phyloP scores from a whole-genome alignment of 2,329 filamentous ascomycete genomes.

The Nemania sp. region DNA sequence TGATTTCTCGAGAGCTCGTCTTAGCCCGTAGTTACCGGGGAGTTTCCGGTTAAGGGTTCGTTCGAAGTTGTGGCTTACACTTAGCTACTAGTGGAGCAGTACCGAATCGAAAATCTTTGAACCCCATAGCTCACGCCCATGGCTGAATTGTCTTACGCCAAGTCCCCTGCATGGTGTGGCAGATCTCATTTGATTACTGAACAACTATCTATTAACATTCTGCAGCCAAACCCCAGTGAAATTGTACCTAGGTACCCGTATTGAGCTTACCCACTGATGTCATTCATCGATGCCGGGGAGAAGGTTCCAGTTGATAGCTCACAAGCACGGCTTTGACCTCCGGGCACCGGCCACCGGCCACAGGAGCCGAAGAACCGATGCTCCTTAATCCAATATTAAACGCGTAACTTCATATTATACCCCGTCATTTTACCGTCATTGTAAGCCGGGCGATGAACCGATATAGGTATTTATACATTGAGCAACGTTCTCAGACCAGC shows the following conservation, averaged over 20 bases:
- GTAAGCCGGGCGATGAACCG: neutral
- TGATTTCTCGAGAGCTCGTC: neutral
- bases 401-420: neutral
- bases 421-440: constrained; percentile 21
- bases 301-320: neutral
- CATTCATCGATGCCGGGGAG: constrained; percentile 15
- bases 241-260: neutral
- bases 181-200: constrained; percentile 28
- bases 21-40: neutral
- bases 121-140: too few species aligned
- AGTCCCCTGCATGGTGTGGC: constrained; percentile 23
- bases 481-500: constrained; percentile 10
- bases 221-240: constrained; percentile 1
- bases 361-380: neutral
- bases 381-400: neutral
- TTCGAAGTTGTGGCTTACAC: neutral
- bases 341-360: constrained; percentile 3
- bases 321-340: neutral
- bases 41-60: neutral
- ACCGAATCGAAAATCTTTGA: neutral
- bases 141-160: constrained; percentile 20
- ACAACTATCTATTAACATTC: neutral
- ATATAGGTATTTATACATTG: constrained; percentile 22
- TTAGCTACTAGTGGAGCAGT: neutral
- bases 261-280: constrained; percentile 20